Conservation (phyloP, 768 basidiomycete genomes). For the Trametes gibbosa region DNA sequence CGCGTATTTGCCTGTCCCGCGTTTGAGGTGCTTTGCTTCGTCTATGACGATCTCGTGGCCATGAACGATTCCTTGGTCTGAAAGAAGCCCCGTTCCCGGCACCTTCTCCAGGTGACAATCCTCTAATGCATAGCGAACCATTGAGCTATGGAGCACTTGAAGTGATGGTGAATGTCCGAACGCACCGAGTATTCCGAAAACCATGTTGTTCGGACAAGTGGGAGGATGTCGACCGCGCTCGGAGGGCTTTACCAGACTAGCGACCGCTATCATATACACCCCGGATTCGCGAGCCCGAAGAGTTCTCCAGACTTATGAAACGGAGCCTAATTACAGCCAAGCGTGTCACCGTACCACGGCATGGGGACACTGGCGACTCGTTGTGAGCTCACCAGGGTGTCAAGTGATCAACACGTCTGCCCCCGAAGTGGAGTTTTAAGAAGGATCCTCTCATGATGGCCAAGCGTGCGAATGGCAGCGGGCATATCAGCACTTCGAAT, state of each 20-base stretch:
- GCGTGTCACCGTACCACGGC: neutral
- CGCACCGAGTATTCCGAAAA: conserved; percentile 39
- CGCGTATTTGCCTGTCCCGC: conserved; percentile 36
- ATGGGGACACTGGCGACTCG: neutral
- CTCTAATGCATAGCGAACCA: conserved; percentile 24
- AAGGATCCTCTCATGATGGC: conserved; percentile 3
- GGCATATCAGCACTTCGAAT: neutral
- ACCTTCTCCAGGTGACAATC: conserved; percentile 37
- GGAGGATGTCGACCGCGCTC: neutral
- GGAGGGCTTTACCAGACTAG: neutral
- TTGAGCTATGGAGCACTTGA: neutral
- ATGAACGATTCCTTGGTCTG: conserved; percentile 37
- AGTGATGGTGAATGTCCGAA: neutral
- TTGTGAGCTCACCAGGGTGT: neutral
- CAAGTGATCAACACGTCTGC: conserved; percentile 1
- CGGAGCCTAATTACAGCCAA: neutral
- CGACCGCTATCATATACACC: neutral
- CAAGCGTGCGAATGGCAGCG: neutral
- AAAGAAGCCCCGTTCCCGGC: conserved; percentile 41
- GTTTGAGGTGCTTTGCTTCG: conserved; percentile 35
- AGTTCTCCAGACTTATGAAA: neutral
- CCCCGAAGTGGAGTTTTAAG: neutral
- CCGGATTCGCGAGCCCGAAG: neutral
- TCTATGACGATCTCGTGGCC: conserved; percentile 36
- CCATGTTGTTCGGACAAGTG: conserved; percentile 23